Percentiles rank a stretch among this genome's conserved stretches.
phyloP scores from a whole-genome alignment of 2,329 filamentous ascomycete genomes.

The Tolypocladium album region DNA sequence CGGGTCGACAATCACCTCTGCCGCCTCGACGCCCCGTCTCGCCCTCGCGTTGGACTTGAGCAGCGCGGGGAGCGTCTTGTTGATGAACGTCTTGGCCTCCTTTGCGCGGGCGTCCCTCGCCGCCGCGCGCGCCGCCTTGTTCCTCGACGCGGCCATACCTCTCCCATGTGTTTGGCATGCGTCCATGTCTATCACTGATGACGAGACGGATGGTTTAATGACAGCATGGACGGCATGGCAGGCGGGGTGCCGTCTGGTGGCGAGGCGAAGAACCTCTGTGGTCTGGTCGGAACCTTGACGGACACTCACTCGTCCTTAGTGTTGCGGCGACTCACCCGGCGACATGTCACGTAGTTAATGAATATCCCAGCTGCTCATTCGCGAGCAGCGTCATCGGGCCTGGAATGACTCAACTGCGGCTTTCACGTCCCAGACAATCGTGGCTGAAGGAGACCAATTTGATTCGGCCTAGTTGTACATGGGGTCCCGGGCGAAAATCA shows the following conservation, averaged over 20 bases:
- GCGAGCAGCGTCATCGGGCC: background rate
- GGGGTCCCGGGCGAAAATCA: background rate
- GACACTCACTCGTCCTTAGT: background rate
- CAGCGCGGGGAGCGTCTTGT: background rate
- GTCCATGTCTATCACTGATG: background rate
- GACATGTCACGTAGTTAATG: background rate
- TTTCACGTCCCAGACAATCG: background rate
- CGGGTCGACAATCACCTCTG: background rate
- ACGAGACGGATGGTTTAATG: background rate
- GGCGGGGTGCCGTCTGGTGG: background rate
- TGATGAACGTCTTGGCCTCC: background rate
- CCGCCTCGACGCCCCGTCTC: background rate
- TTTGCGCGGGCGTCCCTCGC: background rate
- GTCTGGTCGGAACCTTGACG: background rate
- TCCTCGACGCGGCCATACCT: background rate
- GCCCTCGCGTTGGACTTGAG: background rate
- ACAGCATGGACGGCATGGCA: background rate
- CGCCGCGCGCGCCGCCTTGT: background rate
- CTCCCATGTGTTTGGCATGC: background rate
- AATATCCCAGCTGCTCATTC: background rate
- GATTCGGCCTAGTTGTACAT: background rate
- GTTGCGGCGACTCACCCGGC: background rate
- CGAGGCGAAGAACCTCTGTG: background rate
- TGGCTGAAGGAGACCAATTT: background rate
- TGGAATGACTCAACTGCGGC: background rate